Conservation (phyloP, 345 rosid genomes). For the Schrenkiella parvula region DNA sequence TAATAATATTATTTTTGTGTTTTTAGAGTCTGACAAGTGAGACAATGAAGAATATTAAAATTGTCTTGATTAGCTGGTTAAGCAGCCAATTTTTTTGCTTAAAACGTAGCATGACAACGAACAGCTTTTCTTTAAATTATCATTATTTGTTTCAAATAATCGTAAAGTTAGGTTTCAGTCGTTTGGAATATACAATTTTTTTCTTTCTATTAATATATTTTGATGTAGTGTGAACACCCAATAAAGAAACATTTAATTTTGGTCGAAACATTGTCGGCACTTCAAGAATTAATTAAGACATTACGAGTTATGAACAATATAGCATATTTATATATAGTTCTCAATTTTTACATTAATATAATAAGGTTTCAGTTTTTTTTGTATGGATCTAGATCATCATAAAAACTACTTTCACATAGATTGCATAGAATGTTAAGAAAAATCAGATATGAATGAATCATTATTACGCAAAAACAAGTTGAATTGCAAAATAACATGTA, state of each 20-base stretch:
- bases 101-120: conserved; percentile 13
- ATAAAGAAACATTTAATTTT: neutral
- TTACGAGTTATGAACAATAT: neutral
- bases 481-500: neutral
- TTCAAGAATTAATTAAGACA: conserved; percentile 8
- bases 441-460: neutral
- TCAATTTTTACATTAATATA: neutral
- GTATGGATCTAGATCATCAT: neutral
- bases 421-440: neutral
- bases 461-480: neutral
- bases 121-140: neutral
- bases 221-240: conserved; percentile 24
- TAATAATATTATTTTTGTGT: neutral
- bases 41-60: neutral
- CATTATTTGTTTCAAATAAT: neutral
- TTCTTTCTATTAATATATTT: no score
- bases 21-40: neutral
- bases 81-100: conserved; percentile 5
- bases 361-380: neutral
- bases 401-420: neutral
- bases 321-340: neutral
- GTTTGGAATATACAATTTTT: no score
- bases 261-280: conserved; percentile 19
- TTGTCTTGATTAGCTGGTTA: conserved; percentile 15
- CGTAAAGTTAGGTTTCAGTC: conserved; percentile 15